A percentile compares a stretch with the other conserved stretches of the same genome.
phyloP scores from a whole-genome alignment of 176 grass and related monocot species.

The Oryza meyeriana region DNA sequence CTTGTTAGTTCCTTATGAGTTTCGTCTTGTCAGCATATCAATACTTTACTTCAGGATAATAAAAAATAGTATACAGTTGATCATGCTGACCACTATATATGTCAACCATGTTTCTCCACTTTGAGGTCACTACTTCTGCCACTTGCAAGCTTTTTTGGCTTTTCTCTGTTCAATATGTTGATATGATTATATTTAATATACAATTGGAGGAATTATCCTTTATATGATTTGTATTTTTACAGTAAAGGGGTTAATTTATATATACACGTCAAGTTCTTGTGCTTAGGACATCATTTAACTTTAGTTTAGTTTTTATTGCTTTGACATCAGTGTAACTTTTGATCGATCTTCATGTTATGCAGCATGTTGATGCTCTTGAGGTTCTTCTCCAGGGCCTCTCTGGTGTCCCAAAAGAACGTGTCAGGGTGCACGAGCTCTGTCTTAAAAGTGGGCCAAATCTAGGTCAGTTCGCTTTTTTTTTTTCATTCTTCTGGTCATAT shows the following conservation, averaged over 20 bases:
- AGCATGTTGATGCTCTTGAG: constrained; percentile 96
- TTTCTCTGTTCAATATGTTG: constrained; percentile 2
- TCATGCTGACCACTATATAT: constrained; percentile 32
- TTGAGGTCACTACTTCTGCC: constrained; percentile 12
- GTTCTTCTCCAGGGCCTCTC: constrained; percentile 79
- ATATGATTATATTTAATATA: constrained; percentile 1
- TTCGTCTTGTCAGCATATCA: constrained; percentile 14
- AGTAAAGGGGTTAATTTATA: neutral
- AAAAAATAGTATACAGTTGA: constrained; percentile 4
- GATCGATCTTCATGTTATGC: constrained; percentile 18
- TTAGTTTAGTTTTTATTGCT: constrained; percentile 7
- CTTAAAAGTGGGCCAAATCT: constrained; percentile 87
- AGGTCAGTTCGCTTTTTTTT: constrained; percentile 49
- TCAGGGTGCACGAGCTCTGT: constrained; percentile 87
- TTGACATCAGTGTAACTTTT: neutral
- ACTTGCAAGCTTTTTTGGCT: neutral
- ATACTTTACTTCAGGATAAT: neutral
- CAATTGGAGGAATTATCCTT: neutral
- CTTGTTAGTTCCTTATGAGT: neutral
- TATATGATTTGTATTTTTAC: constrained; percentile 17
- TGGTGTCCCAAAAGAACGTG: constrained; percentile 76
- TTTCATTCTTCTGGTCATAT: neutral
- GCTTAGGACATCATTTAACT: neutral
- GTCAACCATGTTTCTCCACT: constrained; percentile 24
- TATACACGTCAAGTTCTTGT: neutral